Evolutionary conservation across 495 filamentous ascomycete genomes (phyloP).

Genomic region (Umbilicaria muhlenbergii): DNA sequence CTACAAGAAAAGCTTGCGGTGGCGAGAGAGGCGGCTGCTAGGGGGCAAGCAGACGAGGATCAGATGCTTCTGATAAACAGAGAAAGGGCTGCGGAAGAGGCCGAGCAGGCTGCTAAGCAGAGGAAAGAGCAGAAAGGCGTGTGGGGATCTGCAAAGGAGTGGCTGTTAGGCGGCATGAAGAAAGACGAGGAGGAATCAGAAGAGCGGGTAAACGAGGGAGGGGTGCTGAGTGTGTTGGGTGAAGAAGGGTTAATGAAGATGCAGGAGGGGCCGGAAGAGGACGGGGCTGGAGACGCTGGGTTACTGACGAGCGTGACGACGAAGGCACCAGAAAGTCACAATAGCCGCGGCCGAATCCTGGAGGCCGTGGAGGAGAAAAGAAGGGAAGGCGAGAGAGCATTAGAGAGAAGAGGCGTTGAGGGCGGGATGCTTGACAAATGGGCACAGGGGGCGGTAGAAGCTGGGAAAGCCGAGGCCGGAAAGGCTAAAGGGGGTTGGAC

Average conservation of each 20-base stretch:
- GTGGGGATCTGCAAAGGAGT: conserved; percentile 21
- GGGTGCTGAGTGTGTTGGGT: conserved; percentile 27
- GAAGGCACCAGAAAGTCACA: no score
- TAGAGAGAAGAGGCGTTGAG: no score
- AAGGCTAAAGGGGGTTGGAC: no score
- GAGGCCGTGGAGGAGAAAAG: no score
- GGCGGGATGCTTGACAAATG: no score
- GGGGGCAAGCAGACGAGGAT: conserved; percentile 17
- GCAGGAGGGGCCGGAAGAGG: no score
- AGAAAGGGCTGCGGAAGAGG: conserved; percentile 36
- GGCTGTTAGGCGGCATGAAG: conserved; percentile 31
- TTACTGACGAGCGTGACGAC: no score
- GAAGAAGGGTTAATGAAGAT: conserved; percentile 18
- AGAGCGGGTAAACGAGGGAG: conserved; percentile 18
- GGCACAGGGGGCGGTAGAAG: no score
- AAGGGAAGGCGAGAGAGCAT: no score
- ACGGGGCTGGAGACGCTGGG: no score
- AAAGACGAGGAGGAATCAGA: conserved; percentile 22
- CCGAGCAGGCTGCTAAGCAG: conserved; percentile 27
- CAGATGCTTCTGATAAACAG: conserved; percentile 37
- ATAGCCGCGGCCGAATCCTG: no score
- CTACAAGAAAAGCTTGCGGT: conserved; percentile 44
- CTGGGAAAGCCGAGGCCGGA: no score
- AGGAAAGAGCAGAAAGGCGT: conserved; percentile 14
- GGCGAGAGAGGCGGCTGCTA: conserved; percentile 46